These are phyloP conservation scores for Marchantia paleacea DNA, from an alignment of 225 moss, liverwort and hornwort genomes.

Conservation along the genomic window DNA sequence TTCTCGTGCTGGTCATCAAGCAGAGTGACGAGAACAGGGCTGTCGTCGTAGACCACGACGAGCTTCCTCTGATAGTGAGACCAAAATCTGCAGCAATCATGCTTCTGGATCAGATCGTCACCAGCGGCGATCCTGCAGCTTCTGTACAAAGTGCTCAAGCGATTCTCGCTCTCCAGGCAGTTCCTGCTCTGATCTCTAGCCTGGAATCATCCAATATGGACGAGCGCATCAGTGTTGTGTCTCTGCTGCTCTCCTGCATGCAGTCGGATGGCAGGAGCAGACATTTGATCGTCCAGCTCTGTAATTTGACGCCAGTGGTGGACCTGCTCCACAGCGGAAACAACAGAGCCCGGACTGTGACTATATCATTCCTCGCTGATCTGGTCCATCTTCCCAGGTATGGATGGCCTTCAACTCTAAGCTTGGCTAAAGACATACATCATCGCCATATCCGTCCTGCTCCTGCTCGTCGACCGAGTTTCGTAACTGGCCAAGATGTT, in stretches of 20 bases:
- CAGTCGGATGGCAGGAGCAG: slow-evolving; percentile 42
- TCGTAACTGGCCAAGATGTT: not conserved
- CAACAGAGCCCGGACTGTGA: slow-evolving; percentile 33
- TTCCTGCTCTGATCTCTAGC: slow-evolving; percentile 35
- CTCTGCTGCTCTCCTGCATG: slow-evolving; percentile 40
- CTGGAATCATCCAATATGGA: slow-evolving; percentile 28
- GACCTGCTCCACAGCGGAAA: slow-evolving; percentile 46
- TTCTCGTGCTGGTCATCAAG: slow-evolving; percentile 35
- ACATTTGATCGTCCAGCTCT: slow-evolving; percentile 29
- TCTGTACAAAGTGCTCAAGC: slow-evolving; percentile 16
- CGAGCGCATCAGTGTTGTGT: slow-evolving; percentile 40
- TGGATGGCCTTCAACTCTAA: not conserved
- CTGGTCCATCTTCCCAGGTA: slow-evolving; percentile 46
- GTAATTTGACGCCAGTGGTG: slow-evolving; percentile 31
- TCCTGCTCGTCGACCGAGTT: not conserved
- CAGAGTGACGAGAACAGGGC: slow-evolving; percentile 26
- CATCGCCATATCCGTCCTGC: not conserved
- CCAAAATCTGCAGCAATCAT: slow-evolving; percentile 49
- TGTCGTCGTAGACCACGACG: slow-evolving; percentile 9
- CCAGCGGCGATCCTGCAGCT: slow-evolving; percentile 23
- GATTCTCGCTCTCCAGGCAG: slow-evolving; percentile 31
- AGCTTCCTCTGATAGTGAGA: slow-evolving; percentile 27
- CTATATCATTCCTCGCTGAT: slow-evolving; percentile 40
- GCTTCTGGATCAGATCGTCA: slow-evolving; percentile 45
- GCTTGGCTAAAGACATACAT: not conserved